These are phyloP conservation scores for Alternaria consortialis DNA, from an alignment of 2,329 filamentous ascomycete genomes.

Conservation along the genomic window DNA sequence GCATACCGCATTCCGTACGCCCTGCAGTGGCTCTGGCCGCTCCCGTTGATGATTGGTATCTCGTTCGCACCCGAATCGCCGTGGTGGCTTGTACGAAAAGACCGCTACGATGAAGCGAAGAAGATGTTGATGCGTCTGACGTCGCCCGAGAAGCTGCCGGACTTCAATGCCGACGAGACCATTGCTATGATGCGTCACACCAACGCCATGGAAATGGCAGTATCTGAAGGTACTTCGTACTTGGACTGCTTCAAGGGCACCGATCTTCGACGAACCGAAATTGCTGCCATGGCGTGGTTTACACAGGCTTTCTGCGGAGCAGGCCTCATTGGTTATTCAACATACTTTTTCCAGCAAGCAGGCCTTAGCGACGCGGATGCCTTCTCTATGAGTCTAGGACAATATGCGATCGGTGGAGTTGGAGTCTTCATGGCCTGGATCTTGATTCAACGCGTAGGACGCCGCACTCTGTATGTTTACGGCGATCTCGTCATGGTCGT, in stretches of 20 bases:
- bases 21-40: constrained; percentile 79
- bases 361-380: constrained; percentile 54
- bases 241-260: constrained; percentile 85
- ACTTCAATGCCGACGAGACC: constrained; percentile 61
- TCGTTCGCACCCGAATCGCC: constrained; percentile 74
- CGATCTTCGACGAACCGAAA: constrained; percentile 80
- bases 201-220: constrained; percentile 78
- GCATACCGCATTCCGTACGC: constrained; percentile 72
- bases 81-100: constrained; percentile 77
- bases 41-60: constrained; percentile 73
- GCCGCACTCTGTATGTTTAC: constrained; percentile 77
- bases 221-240: constrained; percentile 73
- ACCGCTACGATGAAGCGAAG: constrained; percentile 71
- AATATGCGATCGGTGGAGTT: constrained; percentile 66
- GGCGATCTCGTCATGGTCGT: constrained; percentile 66
- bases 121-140: constrained; percentile 71
- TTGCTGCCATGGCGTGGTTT: constrained; percentile 63
- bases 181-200: constrained; percentile 93
- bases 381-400: constrained; percentile 61
- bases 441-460: constrained; percentile 79
- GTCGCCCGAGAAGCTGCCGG: constrained; percentile 54
- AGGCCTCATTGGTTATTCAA: constrained; percentile 50
- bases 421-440: constrained; percentile 81
- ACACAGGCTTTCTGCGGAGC: constrained; percentile 55
- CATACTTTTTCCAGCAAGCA: constrained; percentile 61